Evolutionary conservation across 2,329 filamentous ascomycete genomes (phyloP).

Genomic region (Monosporascus sp.): DNA sequence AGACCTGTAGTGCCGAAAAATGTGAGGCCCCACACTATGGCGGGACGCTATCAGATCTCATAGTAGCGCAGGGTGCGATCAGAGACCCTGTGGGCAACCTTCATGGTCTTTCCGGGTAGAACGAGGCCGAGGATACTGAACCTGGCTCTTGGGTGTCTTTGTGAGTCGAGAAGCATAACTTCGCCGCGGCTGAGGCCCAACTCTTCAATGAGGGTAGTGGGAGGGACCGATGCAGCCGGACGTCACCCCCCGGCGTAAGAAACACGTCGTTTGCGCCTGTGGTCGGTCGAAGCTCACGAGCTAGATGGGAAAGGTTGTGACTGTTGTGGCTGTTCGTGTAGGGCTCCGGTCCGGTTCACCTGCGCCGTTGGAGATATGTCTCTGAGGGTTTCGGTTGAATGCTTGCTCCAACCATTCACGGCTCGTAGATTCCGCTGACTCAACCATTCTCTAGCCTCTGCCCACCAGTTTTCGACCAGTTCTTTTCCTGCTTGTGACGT

Average conservation of each 20-base stretch:
- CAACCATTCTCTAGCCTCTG: slow-evolving; percentile 43
- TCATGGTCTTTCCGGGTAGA: slow-evolving; percentile 2
- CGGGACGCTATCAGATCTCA: too few species aligned
- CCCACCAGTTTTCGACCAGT: slow-evolving; percentile 61
- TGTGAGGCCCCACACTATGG: too few species aligned
- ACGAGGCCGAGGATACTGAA: neutral
- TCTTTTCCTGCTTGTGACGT: slow-evolving; percentile 50
- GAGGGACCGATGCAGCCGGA: neutral
- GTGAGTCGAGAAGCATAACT: slow-evolving; percentile 20
- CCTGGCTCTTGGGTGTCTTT: slow-evolving; percentile 5
- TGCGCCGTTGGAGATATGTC: neutral
- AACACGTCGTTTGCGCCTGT: neutral
- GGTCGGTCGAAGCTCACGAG: neutral
- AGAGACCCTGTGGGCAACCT: slow-evolving; percentile 9
- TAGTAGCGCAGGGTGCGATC: neutral
- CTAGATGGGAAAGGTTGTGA: neutral
- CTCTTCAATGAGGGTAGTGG: neutral
- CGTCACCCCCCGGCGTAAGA: neutral
- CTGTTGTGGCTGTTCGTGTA: neutral
- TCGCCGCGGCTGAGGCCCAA: slow-evolving; percentile 6
- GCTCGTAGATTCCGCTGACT: slow-evolving; percentile 4
- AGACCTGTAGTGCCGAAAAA: too few species aligned
- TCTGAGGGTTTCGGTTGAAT: neutral
- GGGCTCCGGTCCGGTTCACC: neutral
- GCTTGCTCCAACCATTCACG: neutral